Evolutionary conservation across 2,329 filamentous ascomycete species (phyloP), one percentile per base, ranked within the genome.

Genomic region (Incumbomyces lentus): DNA sequence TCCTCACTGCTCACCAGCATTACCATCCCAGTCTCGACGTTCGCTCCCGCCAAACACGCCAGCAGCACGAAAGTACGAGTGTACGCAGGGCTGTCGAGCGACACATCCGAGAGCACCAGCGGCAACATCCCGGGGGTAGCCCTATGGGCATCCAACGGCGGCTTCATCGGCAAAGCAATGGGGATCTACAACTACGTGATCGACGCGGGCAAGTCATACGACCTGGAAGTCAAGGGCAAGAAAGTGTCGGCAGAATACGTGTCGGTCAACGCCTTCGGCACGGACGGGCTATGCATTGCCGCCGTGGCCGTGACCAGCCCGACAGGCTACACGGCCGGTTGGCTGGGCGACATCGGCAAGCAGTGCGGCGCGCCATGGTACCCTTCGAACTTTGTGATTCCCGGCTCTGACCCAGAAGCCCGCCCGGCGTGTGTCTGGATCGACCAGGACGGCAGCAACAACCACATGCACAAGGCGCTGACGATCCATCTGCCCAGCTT

Each of bases 401-500:
- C 26, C 2, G 40, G 29, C 2, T 35, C 32, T n/a, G 40, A 34
- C 17, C 32, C 40, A 3, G 29, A 33, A 35, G 30, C 40, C 4
- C 17, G 18, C 7, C 40, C 40, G 14, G 32, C 29, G 3, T 44
- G 40, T n/a, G 18, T 44, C 26, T 44, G 40, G 40, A 44, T 44
- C 40, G 40, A 44, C 26, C 29, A 35, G 18, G 40, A 44, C 17
- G 40, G 26, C 6, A 22, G 14, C 13, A 44, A 44, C 19, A 35
- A 35, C 32, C 29, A 34, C 18, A 26, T 29, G 32, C 40, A 44
- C 18, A 33, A 2, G 14, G 40, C 4, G 13, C 11, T 44, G 13
- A 35, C 30, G n/a, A 44, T 44, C n/a, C 40, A 44, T 14, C 29
- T 44, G n/a, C 40, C 40, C 8, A 44, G 40, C 30, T 44, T 44